Percentiles rank a stretch among this genome's conserved stretches.
phyloP scores from a whole-genome alignment of 192 early-diverging fungal genomes.

The Backusella liffmaniae region DNA sequence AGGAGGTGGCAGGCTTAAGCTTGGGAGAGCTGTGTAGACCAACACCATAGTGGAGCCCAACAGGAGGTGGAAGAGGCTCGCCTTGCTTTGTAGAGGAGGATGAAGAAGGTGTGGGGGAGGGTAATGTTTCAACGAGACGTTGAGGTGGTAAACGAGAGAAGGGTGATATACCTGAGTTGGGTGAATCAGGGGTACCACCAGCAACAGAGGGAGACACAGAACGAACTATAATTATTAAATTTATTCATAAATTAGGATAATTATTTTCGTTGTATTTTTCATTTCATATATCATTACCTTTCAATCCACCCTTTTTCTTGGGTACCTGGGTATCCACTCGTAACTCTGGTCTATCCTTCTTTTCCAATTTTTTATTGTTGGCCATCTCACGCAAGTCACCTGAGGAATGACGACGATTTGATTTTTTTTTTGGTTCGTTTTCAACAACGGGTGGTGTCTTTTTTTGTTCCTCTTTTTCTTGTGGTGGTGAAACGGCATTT shows the following conservation, averaged over 20 bases:
- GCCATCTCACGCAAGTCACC: conserved; percentile 27
- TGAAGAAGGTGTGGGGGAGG: conserved; percentile 15
- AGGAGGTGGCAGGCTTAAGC: conserved; percentile 15
- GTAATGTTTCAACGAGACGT: neutral
- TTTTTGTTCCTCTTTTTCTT: neutral
- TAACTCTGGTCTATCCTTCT: conserved; percentile 11
- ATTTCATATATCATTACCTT: neutral
- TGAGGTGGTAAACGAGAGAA: conserved; percentile 16
- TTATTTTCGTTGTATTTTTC: neutral
- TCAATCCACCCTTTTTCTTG: conserved; percentile 9
- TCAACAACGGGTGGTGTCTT: neutral
- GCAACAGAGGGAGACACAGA: neutral
- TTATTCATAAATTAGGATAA: neutral
- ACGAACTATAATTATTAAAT: neutral
- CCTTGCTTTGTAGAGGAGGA: conserved; percentile 16
- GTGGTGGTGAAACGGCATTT: neutral
- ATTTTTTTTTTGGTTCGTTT: neutral
- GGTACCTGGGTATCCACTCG: neutral
- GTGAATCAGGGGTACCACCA: conserved; percentile 17
- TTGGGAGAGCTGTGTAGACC: conserved; percentile 17
- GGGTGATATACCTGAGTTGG: conserved; percentile 19
- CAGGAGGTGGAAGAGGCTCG: neutral
- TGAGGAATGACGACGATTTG: conserved; percentile 27
- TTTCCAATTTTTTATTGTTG: conserved; percentile 6
- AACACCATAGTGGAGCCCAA: conserved; percentile 13